These are phyloP conservation scores for Neopestalotiopsis clavispora DNA, from an alignment of 2,329 filamentous ascomycete species.

Conservation along the genomic window DNA sequence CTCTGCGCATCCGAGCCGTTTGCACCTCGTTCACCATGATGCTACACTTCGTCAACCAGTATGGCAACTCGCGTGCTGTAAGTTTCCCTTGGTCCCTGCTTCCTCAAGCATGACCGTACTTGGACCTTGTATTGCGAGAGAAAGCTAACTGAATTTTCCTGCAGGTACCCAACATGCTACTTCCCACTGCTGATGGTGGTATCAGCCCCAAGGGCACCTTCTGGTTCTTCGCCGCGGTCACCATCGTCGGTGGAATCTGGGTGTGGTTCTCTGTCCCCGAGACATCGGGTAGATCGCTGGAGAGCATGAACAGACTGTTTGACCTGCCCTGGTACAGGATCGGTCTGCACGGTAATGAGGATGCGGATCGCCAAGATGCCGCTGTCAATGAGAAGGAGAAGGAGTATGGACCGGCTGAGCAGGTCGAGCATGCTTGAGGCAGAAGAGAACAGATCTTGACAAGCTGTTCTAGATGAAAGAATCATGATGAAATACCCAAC, in stretches of 20 bases:
- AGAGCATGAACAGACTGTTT: slow-evolving; percentile 73
- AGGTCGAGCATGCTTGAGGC: background rate
- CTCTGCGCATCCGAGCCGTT: slow-evolving; percentile 73
- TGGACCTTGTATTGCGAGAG: background rate
- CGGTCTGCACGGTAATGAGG: slow-evolving; percentile 59
- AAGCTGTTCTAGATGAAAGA: no score
- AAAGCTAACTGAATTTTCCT: background rate
- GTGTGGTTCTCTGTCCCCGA: slow-evolving; percentile 74
- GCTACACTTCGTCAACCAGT: slow-evolving; percentile 80
- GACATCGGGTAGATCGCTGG: slow-evolving; percentile 65
- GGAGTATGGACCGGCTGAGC: slow-evolving; percentile 28
- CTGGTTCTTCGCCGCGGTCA: slow-evolving; percentile 72
- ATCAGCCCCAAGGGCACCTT: slow-evolving; percentile 71
- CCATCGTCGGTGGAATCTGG: slow-evolving; percentile 68
- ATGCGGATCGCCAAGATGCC: slow-evolving; percentile 53
- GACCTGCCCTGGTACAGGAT: slow-evolving; percentile 77
- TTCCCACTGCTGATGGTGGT: slow-evolving; percentile 50
- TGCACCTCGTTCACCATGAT: slow-evolving; percentile 77
- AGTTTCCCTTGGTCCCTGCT: background rate
- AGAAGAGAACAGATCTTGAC: background rate
- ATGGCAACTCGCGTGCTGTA: slow-evolving; percentile 73
- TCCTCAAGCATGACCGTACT: no score
- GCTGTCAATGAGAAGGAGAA: slow-evolving; percentile 50
- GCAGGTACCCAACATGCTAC: slow-evolving; percentile 71
- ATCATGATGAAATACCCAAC: no score